These are phyloP conservation scores for Oryza australiensis DNA, from an alignment of 176 grass and related monocot genomes.

Conservation along the genomic window DNA sequence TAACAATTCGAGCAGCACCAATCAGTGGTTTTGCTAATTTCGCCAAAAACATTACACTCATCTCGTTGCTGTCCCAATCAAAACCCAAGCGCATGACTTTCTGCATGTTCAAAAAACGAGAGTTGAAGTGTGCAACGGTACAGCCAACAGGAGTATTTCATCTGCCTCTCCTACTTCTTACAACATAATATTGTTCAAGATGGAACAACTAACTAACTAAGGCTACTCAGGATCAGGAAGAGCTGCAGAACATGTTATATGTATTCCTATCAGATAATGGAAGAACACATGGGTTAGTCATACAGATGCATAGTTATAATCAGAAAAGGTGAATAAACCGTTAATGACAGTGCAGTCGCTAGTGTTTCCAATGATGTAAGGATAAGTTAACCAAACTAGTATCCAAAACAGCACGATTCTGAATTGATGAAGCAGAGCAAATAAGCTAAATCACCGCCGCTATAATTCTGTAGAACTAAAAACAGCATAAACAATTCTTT, in stretches of 20 bases:
- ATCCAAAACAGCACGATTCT: neutral
- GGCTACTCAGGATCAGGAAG: neutral
- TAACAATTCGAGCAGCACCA: conserved; percentile 78
- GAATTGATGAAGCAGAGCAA: neutral
- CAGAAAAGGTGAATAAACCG: neutral
- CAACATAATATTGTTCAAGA: neutral
- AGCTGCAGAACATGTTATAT: neutral
- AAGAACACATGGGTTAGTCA: neutral
- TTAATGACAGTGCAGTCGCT: conserved; percentile 4
- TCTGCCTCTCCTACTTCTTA: neutral
- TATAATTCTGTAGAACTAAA: conserved; percentile 16
- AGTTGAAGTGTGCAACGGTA: neutral
- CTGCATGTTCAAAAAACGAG: conserved; percentile 48
- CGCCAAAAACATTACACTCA: conserved; percentile 88
- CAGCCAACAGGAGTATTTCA: neutral
- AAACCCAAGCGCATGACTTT: conserved; percentile 86
- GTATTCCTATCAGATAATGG: neutral
- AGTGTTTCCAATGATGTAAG: neutral
- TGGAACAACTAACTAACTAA: conserved; percentile 16
- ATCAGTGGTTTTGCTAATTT: conserved; percentile 78
- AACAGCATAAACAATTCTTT: conserved; percentile 3
- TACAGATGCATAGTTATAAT: conserved; percentile 3
- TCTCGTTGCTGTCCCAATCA: conserved; percentile 89
- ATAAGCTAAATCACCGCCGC: neutral
- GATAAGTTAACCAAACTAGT: conserved; percentile 1